Evolutionary conservation across 805 yeast genomes (phyloP).

Genomic region (Wickerhamomyces chambardii): DNA sequence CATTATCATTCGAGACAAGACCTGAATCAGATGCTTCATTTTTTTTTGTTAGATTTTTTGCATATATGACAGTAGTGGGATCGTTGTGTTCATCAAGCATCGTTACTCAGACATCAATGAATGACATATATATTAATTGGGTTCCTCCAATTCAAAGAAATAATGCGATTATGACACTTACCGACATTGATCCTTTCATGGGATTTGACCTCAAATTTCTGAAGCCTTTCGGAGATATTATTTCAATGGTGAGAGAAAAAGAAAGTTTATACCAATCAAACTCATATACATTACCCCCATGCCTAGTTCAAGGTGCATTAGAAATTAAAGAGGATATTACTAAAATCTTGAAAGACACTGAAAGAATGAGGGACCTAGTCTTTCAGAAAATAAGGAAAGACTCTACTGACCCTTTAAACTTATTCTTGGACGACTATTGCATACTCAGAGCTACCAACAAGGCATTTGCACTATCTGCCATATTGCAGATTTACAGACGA

Average conservation of each 20-base stretch:
- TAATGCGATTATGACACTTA: background rate
- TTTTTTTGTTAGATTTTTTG: conserved; percentile 56
- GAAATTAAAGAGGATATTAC: conserved; percentile 23
- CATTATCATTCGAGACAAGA: background rate
- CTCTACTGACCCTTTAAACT: background rate
- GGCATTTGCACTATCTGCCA: conserved; percentile 39
- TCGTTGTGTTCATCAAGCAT: conserved; percentile 40
- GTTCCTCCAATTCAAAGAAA: background rate
- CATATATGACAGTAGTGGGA: conserved; percentile 52
- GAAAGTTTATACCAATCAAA: conserved; percentile 8
- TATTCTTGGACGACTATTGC: conserved; percentile 4
- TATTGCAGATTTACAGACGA: conserved; percentile 45
- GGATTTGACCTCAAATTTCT: conserved; percentile 57
- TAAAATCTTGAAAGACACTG: conserved; percentile 10
- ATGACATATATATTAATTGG: conserved; percentile 16
- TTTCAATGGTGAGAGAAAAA: conserved; percentile 23
- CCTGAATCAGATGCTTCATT: conserved; percentile 19
- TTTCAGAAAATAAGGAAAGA: background rate
- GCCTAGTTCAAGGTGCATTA: conserved; percentile 18
- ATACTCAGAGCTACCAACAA: conserved; percentile 34
- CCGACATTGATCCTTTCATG: conserved; percentile 38
- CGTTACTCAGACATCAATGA: conserved; percentile 11
- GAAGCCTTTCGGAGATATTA: conserved; percentile 43
- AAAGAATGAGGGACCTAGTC: conserved; percentile 16
- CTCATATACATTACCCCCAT: conserved; percentile 1